Evolutionary conservation across 495 filamentous ascomycete species (phyloP).

Genomic region (Neurospora tetrasperma): DNA sequence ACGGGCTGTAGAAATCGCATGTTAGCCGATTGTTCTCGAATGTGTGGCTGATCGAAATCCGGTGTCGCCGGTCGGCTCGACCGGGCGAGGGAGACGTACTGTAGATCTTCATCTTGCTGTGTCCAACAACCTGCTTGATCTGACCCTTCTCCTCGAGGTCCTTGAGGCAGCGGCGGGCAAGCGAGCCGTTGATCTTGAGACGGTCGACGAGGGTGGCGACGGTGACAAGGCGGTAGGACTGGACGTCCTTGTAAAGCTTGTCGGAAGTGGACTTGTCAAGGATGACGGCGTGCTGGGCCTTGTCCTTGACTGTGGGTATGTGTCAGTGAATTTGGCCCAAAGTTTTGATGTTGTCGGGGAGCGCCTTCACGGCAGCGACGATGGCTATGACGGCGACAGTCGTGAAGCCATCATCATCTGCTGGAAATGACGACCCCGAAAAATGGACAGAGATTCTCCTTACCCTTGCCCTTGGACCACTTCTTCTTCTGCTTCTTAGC

Average conservation of each 20-base stretch:
- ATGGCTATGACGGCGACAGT: neutral
- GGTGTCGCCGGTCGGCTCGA: neutral
- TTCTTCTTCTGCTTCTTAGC: slow-evolving; percentile 99
- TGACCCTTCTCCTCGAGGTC: slow-evolving; percentile 96
- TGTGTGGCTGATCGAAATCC: neutral
- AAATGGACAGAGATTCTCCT: slow-evolving; percentile 6
- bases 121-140: slow-evolving; percentile 96
- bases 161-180: slow-evolving; percentile 78
- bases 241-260: slow-evolving; percentile 97
- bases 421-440: slow-evolving; percentile 1
- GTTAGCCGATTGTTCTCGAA: slow-evolving; percentile 24
- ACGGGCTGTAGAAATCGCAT: slow-evolving; percentile 36
- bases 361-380: slow-evolving; percentile 1
- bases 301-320: slow-evolving; percentile 84
- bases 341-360: neutral
- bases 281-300: slow-evolving; percentile 92
- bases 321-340: slow-evolving; percentile 1
- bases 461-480: slow-evolving; percentile 97
- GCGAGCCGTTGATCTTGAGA: slow-evolving; percentile 98
- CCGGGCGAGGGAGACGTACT: slow-evolving; percentile 48
- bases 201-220: slow-evolving; percentile 97
- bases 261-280: slow-evolving; percentile 72
- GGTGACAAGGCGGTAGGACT: slow-evolving; percentile 99
- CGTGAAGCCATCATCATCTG: slow-evolving; percentile 43
- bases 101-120: slow-evolving; percentile 98